These are phyloP conservation scores for Plantago ovata DNA, from an alignment of 257 asterid species.

Conservation along the genomic window DNA sequence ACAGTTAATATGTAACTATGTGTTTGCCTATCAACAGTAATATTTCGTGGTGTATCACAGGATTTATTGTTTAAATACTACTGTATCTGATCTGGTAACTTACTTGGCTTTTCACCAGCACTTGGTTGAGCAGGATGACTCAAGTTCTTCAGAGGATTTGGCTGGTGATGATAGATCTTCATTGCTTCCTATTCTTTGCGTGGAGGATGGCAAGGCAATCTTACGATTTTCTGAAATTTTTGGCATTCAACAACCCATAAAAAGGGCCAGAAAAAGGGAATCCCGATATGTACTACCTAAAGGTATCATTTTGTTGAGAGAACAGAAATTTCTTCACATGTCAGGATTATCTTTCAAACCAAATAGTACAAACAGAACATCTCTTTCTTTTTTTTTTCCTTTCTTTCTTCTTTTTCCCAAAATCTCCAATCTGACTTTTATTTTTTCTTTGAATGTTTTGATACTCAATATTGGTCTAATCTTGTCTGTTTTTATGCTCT, in stretches of 20 bases:
- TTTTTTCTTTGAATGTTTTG: no score
- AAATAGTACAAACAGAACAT: slow-evolving; percentile 1
- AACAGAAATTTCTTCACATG: slow-evolving; percentile 5
- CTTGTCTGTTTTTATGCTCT: slow-evolving; percentile 15
- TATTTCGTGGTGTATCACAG: not conserved
- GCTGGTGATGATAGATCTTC: slow-evolving; percentile 45
- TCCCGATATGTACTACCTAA: slow-evolving; percentile 47
- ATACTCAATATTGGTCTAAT: not conserved
- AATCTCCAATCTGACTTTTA: no score
- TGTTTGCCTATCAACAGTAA: no score
- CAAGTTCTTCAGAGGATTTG: slow-evolving; percentile 44
- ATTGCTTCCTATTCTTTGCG: slow-evolving; percentile 81
- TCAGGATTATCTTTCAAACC: slow-evolving; percentile 15
- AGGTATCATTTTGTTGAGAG: slow-evolving; percentile 44
- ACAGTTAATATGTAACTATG: not conserved
- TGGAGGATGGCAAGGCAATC: slow-evolving; percentile 81
- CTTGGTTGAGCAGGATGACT: slow-evolving; percentile 55
- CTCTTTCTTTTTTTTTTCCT: not conserved
- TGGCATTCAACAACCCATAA: slow-evolving; percentile 68
- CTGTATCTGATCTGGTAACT: slow-evolving; percentile 17
- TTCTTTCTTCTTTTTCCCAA: not conserved
- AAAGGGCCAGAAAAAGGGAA: slow-evolving; percentile 64
- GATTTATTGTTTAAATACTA: not conserved
- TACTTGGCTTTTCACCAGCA: slow-evolving; percentile 21
- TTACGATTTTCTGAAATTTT: slow-evolving; percentile 92